A percentile compares a stretch with the other conserved stretches of the same genome.
Evolutionary conservation across 345 rosid species (phyloP).

Genomic region (Populus davidiana): DNA sequence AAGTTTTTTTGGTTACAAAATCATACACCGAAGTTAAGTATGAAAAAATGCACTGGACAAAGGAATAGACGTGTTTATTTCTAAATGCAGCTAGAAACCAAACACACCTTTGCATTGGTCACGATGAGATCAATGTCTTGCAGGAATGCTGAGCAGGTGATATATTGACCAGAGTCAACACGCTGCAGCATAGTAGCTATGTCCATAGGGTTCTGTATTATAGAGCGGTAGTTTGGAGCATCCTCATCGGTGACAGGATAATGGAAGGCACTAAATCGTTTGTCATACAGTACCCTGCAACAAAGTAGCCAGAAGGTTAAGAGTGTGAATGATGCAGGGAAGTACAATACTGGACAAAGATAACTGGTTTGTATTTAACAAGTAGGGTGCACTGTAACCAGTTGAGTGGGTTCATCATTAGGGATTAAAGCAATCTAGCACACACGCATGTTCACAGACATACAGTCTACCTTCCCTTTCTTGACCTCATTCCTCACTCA

Average conservation of each 20-base stretch:
- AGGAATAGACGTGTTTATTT: neutral
- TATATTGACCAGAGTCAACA: conserved; percentile 83
- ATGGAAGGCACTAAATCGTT: conserved; percentile 86
- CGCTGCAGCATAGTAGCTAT: conserved; percentile 80
- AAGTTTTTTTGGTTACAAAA: too few species aligned
- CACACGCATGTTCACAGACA: neutral
- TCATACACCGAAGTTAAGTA: neutral
- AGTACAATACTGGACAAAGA: neutral
- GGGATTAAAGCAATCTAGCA: neutral
- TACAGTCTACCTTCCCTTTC: neutral
- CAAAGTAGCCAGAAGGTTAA: neutral
- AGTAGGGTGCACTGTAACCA: neutral
- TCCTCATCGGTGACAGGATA: conserved; percentile 93
- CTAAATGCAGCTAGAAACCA: neutral
- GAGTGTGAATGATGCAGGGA: neutral
- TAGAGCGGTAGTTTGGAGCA: conserved; percentile 85
- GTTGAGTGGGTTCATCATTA: neutral
- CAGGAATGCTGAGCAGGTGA: conserved; percentile 77
- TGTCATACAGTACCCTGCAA: conserved; percentile 82
- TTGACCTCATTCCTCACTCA: neutral
- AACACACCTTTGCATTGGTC: conserved; percentile 78
- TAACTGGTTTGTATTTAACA: neutral
- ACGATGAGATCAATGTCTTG: conserved; percentile 91
- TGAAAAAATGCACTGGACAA: neutral
- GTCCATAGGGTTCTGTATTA: conserved; percentile 96